These are phyloP conservation scores for Suhomyces kunorum DNA, from an alignment of 1,139 yeast species.

Conservation along the genomic window DNA sequence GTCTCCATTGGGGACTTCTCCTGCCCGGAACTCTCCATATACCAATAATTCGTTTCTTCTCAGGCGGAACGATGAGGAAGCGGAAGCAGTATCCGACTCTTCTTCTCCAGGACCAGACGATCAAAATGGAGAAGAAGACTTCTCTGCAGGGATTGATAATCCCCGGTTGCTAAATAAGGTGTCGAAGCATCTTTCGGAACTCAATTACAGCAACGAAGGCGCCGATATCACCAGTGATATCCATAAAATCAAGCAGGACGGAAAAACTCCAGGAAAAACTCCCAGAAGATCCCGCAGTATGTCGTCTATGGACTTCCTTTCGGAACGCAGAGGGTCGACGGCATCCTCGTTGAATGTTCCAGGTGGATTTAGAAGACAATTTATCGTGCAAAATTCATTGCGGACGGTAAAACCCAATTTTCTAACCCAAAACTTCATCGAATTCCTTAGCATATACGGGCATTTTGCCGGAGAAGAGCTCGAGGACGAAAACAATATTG, in stretches of 20 bases:
- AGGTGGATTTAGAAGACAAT: constrained; percentile 78
- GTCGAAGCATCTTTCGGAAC: constrained; percentile 32
- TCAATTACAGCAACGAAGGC: constrained; percentile 20
- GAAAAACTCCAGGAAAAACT: constrained; percentile 5
- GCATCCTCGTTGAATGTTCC: constrained; percentile 75
- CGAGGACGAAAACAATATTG: constrained; percentile 65
- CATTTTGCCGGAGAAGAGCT: constrained; percentile 83
- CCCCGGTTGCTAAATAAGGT: constrained; percentile 28
- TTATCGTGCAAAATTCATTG: constrained; percentile 40
- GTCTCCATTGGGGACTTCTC: constrained; percentile 13
- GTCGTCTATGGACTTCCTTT: constrained; percentile 23
- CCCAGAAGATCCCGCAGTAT: constrained; percentile 28
- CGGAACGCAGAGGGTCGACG: constrained; percentile 54
- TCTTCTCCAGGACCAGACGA: constrained; percentile 12
- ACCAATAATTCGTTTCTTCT: constrained; percentile 11
- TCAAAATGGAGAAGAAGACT: constrained; percentile 16
- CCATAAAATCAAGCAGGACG: constrained; percentile 18
- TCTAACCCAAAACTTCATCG: constrained; percentile 68
- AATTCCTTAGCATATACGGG: constrained; percentile 73
- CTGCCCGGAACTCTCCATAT: constrained; percentile 6
- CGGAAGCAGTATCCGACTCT: constrained; percentile 13
- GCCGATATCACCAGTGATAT: constrained; percentile 28
- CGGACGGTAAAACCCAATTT: constrained; percentile 41
- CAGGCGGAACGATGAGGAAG: constrained; percentile 12
- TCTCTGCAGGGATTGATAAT: constrained; percentile 27